Evolutionary conservation across 1,284 basidiomycete species (phyloP), one percentile per base, ranked within the genome.

Genomic region (Apiotrichum gracile): DNA sequence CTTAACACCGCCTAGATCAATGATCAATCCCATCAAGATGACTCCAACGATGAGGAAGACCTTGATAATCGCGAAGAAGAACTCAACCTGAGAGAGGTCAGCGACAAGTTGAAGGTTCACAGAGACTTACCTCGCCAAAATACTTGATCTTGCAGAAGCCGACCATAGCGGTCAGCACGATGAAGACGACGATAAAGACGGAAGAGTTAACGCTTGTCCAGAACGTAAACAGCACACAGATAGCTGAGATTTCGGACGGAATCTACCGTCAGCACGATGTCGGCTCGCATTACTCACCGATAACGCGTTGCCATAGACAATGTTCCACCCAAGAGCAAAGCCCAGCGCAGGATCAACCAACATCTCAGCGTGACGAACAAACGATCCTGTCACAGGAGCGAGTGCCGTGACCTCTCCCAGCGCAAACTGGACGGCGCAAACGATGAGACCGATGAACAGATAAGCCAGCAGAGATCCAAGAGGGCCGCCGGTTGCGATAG

Each of bases 61-160:
- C 73, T 88, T 88, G 69, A 88, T 83, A 10, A 84, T 83, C 8
- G 81, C 81, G 59, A 64, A 59, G 82, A 83, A 63, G 85, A 88
- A 88, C 70, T 88, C 86, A 17, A 51, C 35, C 48, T 42, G 39
- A 14, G 14, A 38, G n/a, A 14, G 31, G 4, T 10, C 12, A 4
- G 31, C 16, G 3, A 31, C 12, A 29, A 13, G 13, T 31, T 31
- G 31, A 14, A 4, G 9, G 12, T 14, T 13, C 31, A 10, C 31
- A 3, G 31, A 10, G 27, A 42, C 41, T 5, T 17, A 42, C 41
- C 44, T 65, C 63, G 19, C 63, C 63, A 33, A 63, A 61, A 31
- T 41, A 59, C 8, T 51, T 27, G 19, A 65, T 53, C 8, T 52
- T 51, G 47, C 51, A 41, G 54, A 61, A 60, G 22, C 51, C 61